A percentile compares a stretch with the other conserved stretches of the same genome.
Evolutionary conservation across 768 basidiomycete species (phyloP).

Genomic region (Phanerochaete sordida): DNA sequence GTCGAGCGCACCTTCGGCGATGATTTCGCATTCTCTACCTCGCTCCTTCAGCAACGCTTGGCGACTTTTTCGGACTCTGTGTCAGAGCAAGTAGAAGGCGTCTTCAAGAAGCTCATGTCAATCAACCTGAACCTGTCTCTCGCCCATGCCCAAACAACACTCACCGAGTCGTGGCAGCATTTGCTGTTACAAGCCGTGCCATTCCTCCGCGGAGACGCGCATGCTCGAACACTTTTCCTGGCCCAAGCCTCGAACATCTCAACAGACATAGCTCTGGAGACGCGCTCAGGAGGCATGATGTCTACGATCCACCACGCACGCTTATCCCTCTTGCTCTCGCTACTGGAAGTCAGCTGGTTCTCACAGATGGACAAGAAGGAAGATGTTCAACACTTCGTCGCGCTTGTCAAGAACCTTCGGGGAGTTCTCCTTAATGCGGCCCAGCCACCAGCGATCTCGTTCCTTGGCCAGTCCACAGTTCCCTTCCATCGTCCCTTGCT

Average conservation of each 20-base stretch:
- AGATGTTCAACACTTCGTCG: conserved; percentile 58
- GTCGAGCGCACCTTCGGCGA: conserved; percentile 78
- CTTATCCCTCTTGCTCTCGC: conserved; percentile 65
- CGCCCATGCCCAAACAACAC: conserved; percentile 69
- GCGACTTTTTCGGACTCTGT: conserved; percentile 44
- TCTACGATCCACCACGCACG: conserved; percentile 73
- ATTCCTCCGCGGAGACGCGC: conserved; percentile 59
- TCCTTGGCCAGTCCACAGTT: conserved; percentile 58
- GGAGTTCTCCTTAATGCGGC: conserved; percentile 68
- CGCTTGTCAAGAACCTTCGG: conserved; percentile 57
- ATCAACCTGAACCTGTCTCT: conserved; percentile 89
- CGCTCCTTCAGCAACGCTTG: conserved; percentile 57
- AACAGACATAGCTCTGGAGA: conserved; percentile 61
- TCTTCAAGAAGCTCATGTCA: conserved; percentile 59
- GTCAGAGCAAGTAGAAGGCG: conserved; percentile 41
- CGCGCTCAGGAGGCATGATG: conserved; percentile 80
- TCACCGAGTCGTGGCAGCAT: conserved; percentile 76
- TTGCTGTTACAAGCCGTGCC: conserved; percentile 62
- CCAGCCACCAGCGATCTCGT: conserved; percentile 70
- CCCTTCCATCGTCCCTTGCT: conserved; percentile 81
- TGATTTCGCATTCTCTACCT: conserved; percentile 67
- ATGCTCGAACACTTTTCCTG: conserved; percentile 53
- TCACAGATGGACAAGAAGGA: conserved; percentile 48
- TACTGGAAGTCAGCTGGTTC: conserved; percentile 83
- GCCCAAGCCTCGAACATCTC: conserved; percentile 62